Evolutionary conservation across 73 alveolate species (phyloP).

Genomic region (Uronychia setigera): DNA sequence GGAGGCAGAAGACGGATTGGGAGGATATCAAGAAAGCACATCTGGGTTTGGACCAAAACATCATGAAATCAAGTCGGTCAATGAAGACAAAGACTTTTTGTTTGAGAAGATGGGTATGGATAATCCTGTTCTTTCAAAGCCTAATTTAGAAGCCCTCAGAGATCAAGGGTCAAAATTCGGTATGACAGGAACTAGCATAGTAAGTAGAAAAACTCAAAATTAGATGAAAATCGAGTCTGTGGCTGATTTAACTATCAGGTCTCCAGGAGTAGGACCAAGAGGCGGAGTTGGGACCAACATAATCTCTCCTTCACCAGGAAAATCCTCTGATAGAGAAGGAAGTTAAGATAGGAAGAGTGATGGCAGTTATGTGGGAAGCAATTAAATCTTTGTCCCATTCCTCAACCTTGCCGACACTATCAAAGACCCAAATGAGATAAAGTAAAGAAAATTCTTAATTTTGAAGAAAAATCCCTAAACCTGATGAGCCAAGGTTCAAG

Average conservation of each 20-base stretch:
- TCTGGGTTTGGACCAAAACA: too few relatives aligned
- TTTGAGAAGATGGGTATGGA: too few relatives aligned
- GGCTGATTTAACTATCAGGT: not conserved
- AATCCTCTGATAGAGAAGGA: not conserved
- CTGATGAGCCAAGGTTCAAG: not conserved
- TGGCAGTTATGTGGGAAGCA: conserved; percentile 54
- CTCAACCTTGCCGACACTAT: conserved; percentile 51
- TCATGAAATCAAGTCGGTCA: too few relatives aligned
- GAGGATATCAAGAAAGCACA: too few relatives aligned
- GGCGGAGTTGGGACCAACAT: not conserved
- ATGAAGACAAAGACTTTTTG: too few relatives aligned
- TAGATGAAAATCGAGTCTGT: not conserved
- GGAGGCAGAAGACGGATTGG: too few relatives aligned
- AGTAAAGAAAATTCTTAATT: conserved; percentile 7
- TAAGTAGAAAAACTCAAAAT: not conserved
- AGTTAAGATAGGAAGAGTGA: not conserved
- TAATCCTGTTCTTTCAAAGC: not conserved
- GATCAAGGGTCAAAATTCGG: not conserved
- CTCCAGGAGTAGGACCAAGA: not conserved
- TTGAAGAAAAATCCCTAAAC: not conserved
- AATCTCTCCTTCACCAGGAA: not conserved
- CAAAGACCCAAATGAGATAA: not conserved
- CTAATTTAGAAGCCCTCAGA: not conserved
- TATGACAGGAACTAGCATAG: not conserved
- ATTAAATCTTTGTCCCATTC: conserved; percentile 52